Conservation (phyloP, 2,329 filamentous ascomycete species). For the Phialemonium atrogriseum region DNA sequence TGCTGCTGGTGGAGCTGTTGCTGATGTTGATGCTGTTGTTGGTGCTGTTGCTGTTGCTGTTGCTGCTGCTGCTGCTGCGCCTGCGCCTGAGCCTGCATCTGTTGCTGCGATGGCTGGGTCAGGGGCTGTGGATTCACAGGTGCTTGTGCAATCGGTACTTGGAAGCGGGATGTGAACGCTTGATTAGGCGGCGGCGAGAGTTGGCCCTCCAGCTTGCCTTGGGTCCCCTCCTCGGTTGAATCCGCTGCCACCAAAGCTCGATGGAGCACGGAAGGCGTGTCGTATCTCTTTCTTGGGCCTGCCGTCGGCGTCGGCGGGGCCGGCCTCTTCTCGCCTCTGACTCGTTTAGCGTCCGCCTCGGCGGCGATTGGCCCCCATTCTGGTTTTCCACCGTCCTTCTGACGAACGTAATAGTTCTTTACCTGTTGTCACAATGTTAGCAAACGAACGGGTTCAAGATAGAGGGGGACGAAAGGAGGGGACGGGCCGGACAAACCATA, state of each 20-base stretch:
- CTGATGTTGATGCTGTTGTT: no score
- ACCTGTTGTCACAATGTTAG: slow-evolving; percentile 36
- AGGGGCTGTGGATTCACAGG: slow-evolving; percentile 10
- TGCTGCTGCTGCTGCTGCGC: slow-evolving; percentile 13
- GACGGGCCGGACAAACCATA: slow-evolving; percentile 52
- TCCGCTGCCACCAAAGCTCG: slow-evolving; percentile 44
- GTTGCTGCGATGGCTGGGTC: slow-evolving; percentile 15
- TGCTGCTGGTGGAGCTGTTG: slow-evolving; percentile 8
- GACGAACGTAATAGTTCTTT: slow-evolving; percentile 59
- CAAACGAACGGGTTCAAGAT: not conserved
- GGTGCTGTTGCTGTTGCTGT: slow-evolving; percentile 7
- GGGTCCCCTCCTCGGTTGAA: slow-evolving; percentile 33
- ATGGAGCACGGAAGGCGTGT: slow-evolving; percentile 31
- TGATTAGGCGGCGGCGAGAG: slow-evolving; percentile 15
- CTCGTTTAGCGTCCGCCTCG: slow-evolving; percentile 50
- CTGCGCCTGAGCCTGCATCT: slow-evolving; percentile 10
- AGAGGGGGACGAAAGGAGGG: slow-evolving; percentile 1
- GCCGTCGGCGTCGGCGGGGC: slow-evolving; percentile 50
- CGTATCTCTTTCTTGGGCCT: slow-evolving; percentile 42
- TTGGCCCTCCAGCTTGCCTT: slow-evolving; percentile 36
- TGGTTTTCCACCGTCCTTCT: slow-evolving; percentile 44
- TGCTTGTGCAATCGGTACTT: slow-evolving; percentile 24
- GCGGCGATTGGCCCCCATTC: slow-evolving; percentile 53
- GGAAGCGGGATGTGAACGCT: slow-evolving; percentile 17
- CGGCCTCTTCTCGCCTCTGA: slow-evolving; percentile 49